Conservation (phyloP, 208 protist genomes). For the Leishmania gerbilli region DNA sequence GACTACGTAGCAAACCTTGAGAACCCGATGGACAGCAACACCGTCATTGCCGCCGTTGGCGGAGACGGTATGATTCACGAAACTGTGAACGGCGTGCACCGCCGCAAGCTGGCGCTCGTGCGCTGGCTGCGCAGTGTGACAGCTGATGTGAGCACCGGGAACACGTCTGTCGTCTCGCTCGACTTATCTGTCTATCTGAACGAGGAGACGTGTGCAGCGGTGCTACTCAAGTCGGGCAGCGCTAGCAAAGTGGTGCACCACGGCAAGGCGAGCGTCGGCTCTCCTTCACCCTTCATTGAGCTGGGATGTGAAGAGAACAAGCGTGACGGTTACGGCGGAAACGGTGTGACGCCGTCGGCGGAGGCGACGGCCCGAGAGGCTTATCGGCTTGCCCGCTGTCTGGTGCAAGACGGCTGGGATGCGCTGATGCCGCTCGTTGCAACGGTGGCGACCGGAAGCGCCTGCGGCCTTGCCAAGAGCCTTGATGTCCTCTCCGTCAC, state of each 20-base stretch:
- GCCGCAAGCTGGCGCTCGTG: slow-evolving; percentile 52
- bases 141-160: not conserved
- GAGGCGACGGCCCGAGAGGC: slow-evolving; percentile 11
- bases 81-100: slow-evolving; percentile 76
- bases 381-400: slow-evolving; percentile 5
- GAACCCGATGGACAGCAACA: slow-evolving; percentile 44
- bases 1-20: slow-evolving; percentile 75
- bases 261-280: not conserved
- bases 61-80: slow-evolving; percentile 89
- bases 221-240: not conserved
- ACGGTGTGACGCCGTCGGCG: not conserved
- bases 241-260: not conserved
- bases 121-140: slow-evolving; percentile 29
- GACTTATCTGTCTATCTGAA: slow-evolving; percentile 9
- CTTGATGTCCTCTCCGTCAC: slow-evolving; percentile 54
- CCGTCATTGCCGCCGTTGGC: slow-evolving; percentile 70
- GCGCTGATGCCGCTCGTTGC: slow-evolving; percentile 63
- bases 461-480: slow-evolving; percentile 82
- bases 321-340: not conserved
- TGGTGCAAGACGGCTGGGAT: slow-evolving; percentile 43
- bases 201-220: not conserved
- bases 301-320: slow-evolving; percentile 15
- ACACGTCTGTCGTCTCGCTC: not conserved
- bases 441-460: slow-evolving; percentile 81
- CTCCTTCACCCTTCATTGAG: not conserved